These are phyloP conservation scores for Citrus medica DNA, from an alignment of 345 rosid species.

Conservation along the genomic window DNA sequence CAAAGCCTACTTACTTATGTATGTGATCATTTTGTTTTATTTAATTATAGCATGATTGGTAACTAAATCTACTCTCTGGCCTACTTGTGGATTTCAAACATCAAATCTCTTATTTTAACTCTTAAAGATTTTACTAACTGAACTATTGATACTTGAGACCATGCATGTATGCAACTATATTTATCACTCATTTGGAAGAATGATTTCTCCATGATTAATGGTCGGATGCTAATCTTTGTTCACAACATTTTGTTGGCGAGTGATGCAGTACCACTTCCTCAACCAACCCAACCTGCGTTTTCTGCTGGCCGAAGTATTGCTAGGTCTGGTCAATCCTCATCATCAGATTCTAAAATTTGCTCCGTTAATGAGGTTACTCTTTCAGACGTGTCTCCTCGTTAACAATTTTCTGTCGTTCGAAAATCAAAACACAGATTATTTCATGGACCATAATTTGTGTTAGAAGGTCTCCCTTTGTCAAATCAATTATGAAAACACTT, in stretches of 20 bases:
- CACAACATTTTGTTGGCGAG: not conserved
- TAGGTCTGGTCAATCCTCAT: not conserved
- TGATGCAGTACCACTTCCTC: constrained; percentile 9
- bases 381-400: constrained; percentile 7
- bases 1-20: constrained; percentile 15
- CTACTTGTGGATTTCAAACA: too few species aligned
- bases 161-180: not conserved
- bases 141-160: too few species aligned
- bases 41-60: too few species aligned
- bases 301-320: not conserved
- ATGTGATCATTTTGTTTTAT: not conserved
- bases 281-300: constrained; percentile 16
- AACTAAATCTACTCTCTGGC: too few species aligned
- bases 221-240: not conserved
- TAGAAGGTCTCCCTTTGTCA: too few species aligned
- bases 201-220: not conserved
- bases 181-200: not conserved
- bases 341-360: not conserved
- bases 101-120: too few species aligned
- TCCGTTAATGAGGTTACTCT: not conserved
- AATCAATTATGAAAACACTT: too few species aligned
- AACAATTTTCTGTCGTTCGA: not conserved
- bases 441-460: too few species aligned
- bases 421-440: too few species aligned
- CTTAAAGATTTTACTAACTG: too few species aligned